phyloP scores from a whole-genome alignment of 1,139 yeast species.

The Yamadazyma sp. region DNA sequence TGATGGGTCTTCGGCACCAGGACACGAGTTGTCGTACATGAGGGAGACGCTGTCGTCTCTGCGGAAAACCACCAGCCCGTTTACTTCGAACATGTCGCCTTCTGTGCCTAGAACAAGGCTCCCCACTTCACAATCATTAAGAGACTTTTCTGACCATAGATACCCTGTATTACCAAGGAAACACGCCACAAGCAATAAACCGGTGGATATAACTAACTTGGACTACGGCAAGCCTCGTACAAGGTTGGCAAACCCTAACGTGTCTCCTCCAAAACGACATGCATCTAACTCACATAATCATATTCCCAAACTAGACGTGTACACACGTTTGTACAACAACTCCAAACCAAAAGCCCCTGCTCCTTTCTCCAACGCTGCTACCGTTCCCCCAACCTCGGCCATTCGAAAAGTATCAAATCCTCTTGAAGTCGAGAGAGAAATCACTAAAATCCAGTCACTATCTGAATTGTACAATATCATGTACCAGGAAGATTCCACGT shows the following conservation, averaged over 20 bases:
- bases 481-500: conserved; percentile 21
- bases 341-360: conserved; percentile 7
- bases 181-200: conserved; percentile 1
- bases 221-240: conserved; percentile 5
- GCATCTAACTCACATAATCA: conserved; percentile 5
- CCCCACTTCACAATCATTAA: not conserved
- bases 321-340: conserved; percentile 16
- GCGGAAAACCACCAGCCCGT: conserved; percentile 14
- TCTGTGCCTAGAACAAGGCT: not conserved
- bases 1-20: too few relatives aligned
- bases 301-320: conserved; percentile 12
- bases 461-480: conserved; percentile 21
- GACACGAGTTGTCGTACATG: conserved; percentile 17
- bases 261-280: conserved; percentile 13
- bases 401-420: conserved; percentile 8
- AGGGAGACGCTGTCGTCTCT: conserved; percentile 17
- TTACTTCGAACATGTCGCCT: conserved; percentile 4
- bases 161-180: conserved; percentile 1
- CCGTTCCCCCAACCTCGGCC: not conserved
- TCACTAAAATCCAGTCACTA: conserved; percentile 18
- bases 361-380: not conserved
- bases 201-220: conserved; percentile 15
- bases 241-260: conserved; percentile 1
- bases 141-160: conserved; percentile 2
- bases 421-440: conserved; percentile 9